Evolutionary conservation across 169 alveolate species (phyloP).

Genomic region (Perkinsus chesapeaki): DNA sequence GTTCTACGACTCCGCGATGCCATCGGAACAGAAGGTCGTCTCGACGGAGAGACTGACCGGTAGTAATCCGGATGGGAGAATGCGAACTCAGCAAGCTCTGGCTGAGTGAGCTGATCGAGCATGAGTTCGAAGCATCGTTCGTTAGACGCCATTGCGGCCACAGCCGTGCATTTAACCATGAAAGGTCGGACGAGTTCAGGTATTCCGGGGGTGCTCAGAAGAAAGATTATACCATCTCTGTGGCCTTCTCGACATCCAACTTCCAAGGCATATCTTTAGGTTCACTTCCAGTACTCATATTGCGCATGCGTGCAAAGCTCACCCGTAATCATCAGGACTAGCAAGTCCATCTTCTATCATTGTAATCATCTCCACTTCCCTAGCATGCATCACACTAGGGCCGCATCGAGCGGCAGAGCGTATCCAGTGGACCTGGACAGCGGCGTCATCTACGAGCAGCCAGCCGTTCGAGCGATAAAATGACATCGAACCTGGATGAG

Average conservation of each 20-base stretch:
- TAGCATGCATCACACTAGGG: not conserved
- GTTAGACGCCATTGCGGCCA: not conserved
- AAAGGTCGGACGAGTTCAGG: not conserved
- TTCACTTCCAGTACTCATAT: not conserved
- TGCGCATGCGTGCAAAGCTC: not conserved
- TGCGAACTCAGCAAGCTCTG: not conserved
- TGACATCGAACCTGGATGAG: no score
- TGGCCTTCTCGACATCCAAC: not conserved
- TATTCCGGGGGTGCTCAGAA: not conserved
- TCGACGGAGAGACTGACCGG: not conserved
- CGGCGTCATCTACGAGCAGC: no score
- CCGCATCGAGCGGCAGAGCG: not conserved
- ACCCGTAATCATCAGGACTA: not conserved
- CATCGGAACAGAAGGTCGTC: not conserved
- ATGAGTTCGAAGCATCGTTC: not conserved
- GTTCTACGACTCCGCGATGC: not conserved
- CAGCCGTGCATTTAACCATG: not conserved
- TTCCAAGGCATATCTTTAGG: not conserved
- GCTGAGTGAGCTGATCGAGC: not conserved
- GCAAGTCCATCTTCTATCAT: not conserved
- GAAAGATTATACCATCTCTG: not conserved
- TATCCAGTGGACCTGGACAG: not conserved
- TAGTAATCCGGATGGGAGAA: not conserved
- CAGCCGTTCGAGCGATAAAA: no score
- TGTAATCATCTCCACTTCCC: not conserved